These are phyloP conservation scores for Trichothecium roseum DNA, from an alignment of 2,329 filamentous ascomycete genomes.

Conservation along the genomic window DNA sequence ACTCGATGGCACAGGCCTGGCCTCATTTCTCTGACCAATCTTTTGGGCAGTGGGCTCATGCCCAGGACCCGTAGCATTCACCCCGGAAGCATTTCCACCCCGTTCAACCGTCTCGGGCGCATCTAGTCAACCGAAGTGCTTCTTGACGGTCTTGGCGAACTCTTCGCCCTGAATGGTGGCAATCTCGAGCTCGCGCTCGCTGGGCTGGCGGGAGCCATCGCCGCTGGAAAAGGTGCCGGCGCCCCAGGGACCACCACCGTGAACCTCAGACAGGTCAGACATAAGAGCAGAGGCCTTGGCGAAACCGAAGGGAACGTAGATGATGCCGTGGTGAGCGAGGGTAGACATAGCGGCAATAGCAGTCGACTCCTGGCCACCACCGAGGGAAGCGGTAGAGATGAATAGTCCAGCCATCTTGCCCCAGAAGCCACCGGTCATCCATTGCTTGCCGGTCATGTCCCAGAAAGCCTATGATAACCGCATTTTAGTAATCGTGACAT, in stretches of 20 bases:
- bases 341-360: constrained; percentile 74
- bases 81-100: constrained; percentile 14
- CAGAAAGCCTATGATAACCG: constrained; percentile 50
- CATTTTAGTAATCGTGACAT: background rate
- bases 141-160: constrained; percentile 71
- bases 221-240: constrained; percentile 75
- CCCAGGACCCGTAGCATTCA: constrained; percentile 7
- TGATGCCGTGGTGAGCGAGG: constrained; percentile 84
- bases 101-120: constrained; percentile 28
- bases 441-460: constrained; percentile 82
- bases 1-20: too few relatives aligned
- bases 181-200: constrained; percentile 62
- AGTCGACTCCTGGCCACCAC: constrained; percentile 91
- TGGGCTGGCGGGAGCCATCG: constrained; percentile 79
- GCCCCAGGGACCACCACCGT: constrained; percentile 85
- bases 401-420: constrained; percentile 92
- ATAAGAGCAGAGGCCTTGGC: constrained; percentile 64
- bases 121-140: constrained; percentile 72
- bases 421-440: constrained; percentile 64
- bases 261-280: constrained; percentile 64
- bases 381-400: constrained; percentile 71
- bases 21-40: constrained; percentile 7
- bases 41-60: constrained; percentile 11
- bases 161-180: constrained; percentile 73
- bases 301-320: constrained; percentile 94